These are phyloP conservation scores for Eucalyptus marginata DNA, from an alignment of 345 rosid genomes.

Conservation along the genomic window DNA sequence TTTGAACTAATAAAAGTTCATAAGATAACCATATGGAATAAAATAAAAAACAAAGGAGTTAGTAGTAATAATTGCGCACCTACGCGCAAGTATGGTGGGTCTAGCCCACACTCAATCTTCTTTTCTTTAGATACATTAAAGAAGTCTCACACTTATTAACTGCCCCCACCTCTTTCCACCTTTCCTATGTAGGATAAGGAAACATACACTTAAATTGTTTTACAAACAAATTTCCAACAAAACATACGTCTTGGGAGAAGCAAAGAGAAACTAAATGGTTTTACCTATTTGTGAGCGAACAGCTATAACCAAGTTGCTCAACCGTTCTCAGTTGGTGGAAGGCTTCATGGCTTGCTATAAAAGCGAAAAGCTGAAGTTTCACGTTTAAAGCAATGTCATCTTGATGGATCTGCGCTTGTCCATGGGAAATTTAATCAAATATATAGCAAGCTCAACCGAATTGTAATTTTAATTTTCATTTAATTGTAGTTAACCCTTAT, in stretches of 20 bases:
- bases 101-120: too few species aligned
- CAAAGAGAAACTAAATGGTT: neutral
- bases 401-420: conserved; percentile 46
- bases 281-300: conserved; percentile 59
- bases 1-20: too few species aligned
- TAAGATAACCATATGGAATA: too few species aligned
- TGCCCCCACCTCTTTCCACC: accelerated
- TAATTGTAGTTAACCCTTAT: too few species aligned
- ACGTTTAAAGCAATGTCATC: conserved; percentile 64
- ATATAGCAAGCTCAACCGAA: neutral
- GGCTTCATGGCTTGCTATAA: conserved; percentile 74
- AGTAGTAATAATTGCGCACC: too few species aligned
- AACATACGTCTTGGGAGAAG: neutral
- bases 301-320: conserved; percentile 89
- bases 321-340: conserved; percentile 93
- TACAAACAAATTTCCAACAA: too few species aligned
- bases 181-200: too few species aligned
- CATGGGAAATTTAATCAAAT: neutral
- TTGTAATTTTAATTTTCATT: too few species aligned
- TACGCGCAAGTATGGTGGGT: accelerated
- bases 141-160: accelerated
- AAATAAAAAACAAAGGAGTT: too few species aligned
- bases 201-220: too few species aligned
- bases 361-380: conserved; percentile 64
- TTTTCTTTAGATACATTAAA: too few species aligned